A percentile compares a stretch with the other conserved stretches of the same genome.
phyloP scores from a whole-genome alignment of 2,329 filamentous ascomycete genomes.

The Beauveria australis region DNA sequence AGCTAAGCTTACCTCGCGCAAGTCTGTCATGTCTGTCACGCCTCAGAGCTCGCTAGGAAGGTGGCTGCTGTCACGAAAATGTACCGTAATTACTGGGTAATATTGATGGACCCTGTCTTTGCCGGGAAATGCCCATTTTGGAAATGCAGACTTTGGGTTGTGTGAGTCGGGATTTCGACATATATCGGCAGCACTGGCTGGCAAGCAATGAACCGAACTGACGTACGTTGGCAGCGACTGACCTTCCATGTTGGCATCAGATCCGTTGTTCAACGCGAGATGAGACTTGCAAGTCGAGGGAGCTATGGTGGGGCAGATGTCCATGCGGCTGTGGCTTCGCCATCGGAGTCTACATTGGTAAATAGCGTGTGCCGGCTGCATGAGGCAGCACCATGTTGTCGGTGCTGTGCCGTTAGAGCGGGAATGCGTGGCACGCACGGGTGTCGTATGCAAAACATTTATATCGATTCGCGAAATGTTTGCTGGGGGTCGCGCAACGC shows the following conservation, averaged over 20 bases:
- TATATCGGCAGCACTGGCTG: background rate
- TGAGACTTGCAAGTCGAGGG: background rate
- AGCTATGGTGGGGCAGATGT: conserved; percentile 2
- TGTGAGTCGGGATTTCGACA: background rate
- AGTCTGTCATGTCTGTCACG: background rate
- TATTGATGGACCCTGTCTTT: background rate
- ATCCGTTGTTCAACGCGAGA: background rate
- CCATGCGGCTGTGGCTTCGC: background rate
- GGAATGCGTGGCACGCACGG: background rate
- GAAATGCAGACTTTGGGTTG: background rate
- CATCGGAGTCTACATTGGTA: background rate
- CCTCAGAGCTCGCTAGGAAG: background rate
- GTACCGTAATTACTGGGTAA: background rate
- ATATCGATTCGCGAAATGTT: conserved; percentile 5
- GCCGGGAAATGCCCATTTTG: background rate
- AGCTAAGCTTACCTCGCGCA: background rate
- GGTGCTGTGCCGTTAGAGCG: background rate
- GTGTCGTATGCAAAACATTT: background rate
- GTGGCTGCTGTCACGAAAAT: background rate
- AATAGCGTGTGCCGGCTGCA: background rate
- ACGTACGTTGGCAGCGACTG: too few species aligned
- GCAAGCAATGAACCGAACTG: background rate
- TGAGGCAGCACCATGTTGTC: background rate
- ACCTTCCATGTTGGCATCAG: background rate
- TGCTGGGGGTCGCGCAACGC: background rate